These are phyloP conservation scores for Polytrichum formosum DNA, from an alignment of 225 moss, liverwort and hornwort genomes.

Conservation along the genomic window DNA sequence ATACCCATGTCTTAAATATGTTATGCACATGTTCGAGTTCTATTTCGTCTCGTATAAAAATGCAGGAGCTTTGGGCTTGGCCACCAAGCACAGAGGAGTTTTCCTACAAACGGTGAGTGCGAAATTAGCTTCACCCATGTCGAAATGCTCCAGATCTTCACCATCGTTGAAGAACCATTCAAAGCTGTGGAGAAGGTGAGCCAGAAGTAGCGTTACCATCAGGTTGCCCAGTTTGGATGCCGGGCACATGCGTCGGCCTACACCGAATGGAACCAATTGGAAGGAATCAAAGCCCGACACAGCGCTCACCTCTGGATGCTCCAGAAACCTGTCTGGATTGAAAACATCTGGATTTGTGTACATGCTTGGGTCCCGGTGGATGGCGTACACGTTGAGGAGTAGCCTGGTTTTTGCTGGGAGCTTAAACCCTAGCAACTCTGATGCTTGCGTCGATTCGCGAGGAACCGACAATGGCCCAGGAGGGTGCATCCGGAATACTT, in stretches of 20 bases:
- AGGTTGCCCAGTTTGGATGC: constrained; percentile 41
- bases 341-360: constrained; percentile 48
- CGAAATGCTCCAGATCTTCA: neutral
- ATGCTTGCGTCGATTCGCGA: constrained; percentile 40
- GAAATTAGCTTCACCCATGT: constrained; percentile 22
- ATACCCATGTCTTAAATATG: too few species aligned
- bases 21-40: too few species aligned
- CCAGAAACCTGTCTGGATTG: constrained; percentile 48
- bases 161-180: constrained; percentile 28
- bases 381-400: constrained; percentile 51
- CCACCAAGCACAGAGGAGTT: too few species aligned
- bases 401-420: constrained; percentile 62
- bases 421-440: constrained; percentile 31
- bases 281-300: constrained; percentile 30
- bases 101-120: too few species aligned
- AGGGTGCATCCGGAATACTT: constrained; percentile 52
- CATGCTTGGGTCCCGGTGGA: constrained; percentile 30
- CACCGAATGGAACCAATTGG: constrained; percentile 57
- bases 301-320: constrained; percentile 21
- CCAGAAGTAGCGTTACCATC: constrained; percentile 31
- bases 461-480: constrained; percentile 39
- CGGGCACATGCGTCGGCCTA: constrained; percentile 52
- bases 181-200: constrained; percentile 16
- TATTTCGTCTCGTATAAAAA: too few species aligned
- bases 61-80: too few species aligned